phyloP scores from a whole-genome alignment of 768 basidiomycete species.

The Dentipellis fragilis region DNA sequence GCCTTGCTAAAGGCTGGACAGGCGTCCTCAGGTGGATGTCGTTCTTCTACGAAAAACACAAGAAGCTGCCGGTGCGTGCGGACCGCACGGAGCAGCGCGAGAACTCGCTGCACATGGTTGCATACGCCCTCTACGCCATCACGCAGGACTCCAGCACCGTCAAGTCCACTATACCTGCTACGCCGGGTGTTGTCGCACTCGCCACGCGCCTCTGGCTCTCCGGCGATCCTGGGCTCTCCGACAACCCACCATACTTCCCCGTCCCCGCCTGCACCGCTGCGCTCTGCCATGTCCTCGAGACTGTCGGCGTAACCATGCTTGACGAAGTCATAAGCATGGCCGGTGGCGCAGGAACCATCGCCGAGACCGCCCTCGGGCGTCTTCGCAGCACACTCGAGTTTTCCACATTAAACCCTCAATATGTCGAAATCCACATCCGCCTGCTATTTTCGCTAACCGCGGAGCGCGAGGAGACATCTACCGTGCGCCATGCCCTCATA shows the following conservation, averaged over 20 bases:
- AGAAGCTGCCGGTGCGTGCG: conserved; percentile 13
- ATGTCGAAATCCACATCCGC: conserved; percentile 20
- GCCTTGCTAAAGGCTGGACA: conserved; percentile 22
- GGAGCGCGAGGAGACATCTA: conserved; percentile 17
- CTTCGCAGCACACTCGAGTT: conserved; percentile 16
- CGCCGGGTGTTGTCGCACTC: conserved; percentile 26
- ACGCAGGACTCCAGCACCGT: conserved; percentile 18
- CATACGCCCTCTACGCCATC: conserved; percentile 21
- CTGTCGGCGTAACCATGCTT: conserved; percentile 13
- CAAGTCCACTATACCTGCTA: conserved; percentile 21
- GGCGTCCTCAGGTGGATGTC: conserved; percentile 28
- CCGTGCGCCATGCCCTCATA: conserved; percentile 24
- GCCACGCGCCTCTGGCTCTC: conserved; percentile 26
- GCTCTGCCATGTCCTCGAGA: conserved; percentile 21
- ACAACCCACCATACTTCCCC: conserved; percentile 12
- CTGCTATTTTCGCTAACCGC: conserved; percentile 25
- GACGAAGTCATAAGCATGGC: conserved; percentile 21
- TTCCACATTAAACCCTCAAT: conserved; percentile 13
- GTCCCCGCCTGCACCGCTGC: conserved; percentile 22
- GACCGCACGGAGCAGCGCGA: conserved; percentile 12
- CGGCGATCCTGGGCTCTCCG: conserved; percentile 21
- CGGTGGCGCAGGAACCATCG: conserved; percentile 21
- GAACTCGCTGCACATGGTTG: conserved; percentile 21
- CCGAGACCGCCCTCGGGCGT: conserved; percentile 21
- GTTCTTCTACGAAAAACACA: conserved; percentile 21